Evolutionary conservation across 192 early-diverging fungal species (phyloP).

Genomic region (Coemansia sp.): DNA sequence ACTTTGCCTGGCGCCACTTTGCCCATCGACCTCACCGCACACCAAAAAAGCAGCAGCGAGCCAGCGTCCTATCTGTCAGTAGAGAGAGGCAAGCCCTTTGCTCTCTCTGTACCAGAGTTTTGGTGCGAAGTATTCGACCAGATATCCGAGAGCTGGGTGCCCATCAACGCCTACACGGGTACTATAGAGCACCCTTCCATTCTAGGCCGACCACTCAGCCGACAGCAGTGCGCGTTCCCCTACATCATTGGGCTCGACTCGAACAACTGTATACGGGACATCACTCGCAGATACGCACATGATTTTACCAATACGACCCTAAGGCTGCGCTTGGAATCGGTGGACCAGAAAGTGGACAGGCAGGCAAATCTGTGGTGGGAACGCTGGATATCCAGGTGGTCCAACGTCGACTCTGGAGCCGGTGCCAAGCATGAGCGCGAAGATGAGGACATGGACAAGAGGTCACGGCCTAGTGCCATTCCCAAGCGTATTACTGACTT

Average conservation of each 20-base stretch:
- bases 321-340: constrained; percentile 43
- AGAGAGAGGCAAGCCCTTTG: neutral
- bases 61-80: neutral
- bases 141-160: constrained; percentile 58
- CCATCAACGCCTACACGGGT: constrained; percentile 28
- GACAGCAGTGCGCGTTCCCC: constrained; percentile 3
- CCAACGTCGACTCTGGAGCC: constrained; percentile 10
- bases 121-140: constrained; percentile 67
- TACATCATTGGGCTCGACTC: constrained; percentile 31
- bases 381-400: constrained; percentile 37
- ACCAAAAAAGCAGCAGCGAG: neutral
- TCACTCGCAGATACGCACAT: constrained; percentile 41
- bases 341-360: constrained; percentile 8
- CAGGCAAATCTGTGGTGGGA: constrained; percentile 38
- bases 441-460: constrained; percentile 50
- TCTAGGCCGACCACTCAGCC: neutral
- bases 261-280: constrained; percentile 17
- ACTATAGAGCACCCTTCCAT: constrained; percentile 19
- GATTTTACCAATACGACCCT: constrained; percentile 41
- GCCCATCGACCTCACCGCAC: too few species aligned
- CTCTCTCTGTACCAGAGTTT: constrained; percentile 44
- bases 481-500: constrained; percentile 76
- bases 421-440: constrained; percentile 46
- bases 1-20: neutral
- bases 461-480: constrained; percentile 61